Evolutionary conservation across 495 filamentous ascomycete genomes (phyloP).

Genomic region (Penicillium parvum): DNA sequence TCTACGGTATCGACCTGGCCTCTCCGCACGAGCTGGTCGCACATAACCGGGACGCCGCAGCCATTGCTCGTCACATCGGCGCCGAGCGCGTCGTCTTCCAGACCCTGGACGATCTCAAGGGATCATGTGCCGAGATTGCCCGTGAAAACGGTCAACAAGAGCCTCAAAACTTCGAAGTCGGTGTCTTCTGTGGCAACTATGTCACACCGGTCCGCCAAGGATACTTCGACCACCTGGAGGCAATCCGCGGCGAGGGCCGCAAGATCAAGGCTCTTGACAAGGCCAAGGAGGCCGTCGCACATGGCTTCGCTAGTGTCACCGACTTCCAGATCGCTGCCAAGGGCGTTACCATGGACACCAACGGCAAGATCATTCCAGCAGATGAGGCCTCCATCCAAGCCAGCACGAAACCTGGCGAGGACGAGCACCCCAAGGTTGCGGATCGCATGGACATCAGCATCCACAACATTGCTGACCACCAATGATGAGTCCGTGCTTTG

Average conservation of each 20-base stretch:
- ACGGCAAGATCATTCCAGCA: slow-evolving; percentile 56
- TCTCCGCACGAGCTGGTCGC: slow-evolving; percentile 80
- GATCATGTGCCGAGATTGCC: slow-evolving; percentile 67
- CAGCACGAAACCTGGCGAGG: slow-evolving; percentile 11
- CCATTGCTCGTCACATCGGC: slow-evolving; percentile 76
- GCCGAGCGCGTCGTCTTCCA: slow-evolving; percentile 94
- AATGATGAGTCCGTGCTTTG: slow-evolving; percentile 19
- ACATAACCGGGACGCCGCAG: slow-evolving; percentile 62
- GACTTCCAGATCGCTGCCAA: slow-evolving; percentile 61
- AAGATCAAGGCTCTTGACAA: slow-evolving; percentile 67
- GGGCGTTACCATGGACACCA: slow-evolving; percentile 53
- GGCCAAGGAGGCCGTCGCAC: slow-evolving; percentile 63
- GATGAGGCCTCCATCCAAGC: background rate
- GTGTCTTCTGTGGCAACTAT: slow-evolving; percentile 92
- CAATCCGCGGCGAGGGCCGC: slow-evolving; percentile 64
- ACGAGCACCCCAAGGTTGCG: slow-evolving; percentile 38
- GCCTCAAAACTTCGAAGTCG: slow-evolving; percentile 77
- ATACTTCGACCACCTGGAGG: slow-evolving; percentile 85
- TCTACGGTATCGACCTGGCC: slow-evolving; percentile 89
- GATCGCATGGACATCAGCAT: slow-evolving; percentile 59
- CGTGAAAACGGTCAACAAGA: slow-evolving; percentile 49
- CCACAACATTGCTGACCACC: slow-evolving; percentile 54
- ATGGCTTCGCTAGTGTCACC: slow-evolving; percentile 57
- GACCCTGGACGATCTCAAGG: slow-evolving; percentile 75
- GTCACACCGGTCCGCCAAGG: slow-evolving; percentile 75